Evolutionary conservation across 2,329 filamentous ascomycete species (phyloP), one percentile per base, ranked within the genome.

Genomic region (Balansia obtecta): DNA sequence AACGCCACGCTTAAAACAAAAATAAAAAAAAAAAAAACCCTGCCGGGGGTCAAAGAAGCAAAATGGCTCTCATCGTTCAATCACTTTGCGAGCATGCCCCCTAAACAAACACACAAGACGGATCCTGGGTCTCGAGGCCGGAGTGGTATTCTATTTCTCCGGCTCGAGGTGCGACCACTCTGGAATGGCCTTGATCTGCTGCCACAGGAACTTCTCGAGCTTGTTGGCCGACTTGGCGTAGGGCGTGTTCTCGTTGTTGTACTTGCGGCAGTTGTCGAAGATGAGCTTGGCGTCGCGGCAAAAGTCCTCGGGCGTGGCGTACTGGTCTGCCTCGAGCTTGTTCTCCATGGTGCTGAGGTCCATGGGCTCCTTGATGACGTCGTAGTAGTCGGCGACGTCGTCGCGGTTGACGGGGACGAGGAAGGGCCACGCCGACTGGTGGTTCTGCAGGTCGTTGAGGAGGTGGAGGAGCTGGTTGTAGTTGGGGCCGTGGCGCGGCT

Each of bases 291-390:
- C 87, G 64, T 98, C 93, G 55, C 77, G 80, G 69, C 91, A 83
- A 59, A 98, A 96, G 60, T 97, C 93, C 63, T 97, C 89, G 0
- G 93, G 91, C 0, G 82, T 89, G 15, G 82, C 79, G 63, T 98
- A 98, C 61, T 91, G 80, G 68, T 97, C 93, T 39, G 88, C 88
- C 43, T 52, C 50, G 46, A 96, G 84, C 68, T 95, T 95, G 58
- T 81, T 82, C 68, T 97, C 93, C 91, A 98, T 97, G 18, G 90
- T 96, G 45, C 80, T 84, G 45, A 96, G 74, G 63, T 96, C 93
- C 93, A 98, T 98, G 37, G 93, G 93, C 65, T 95, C 86, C 63
- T 90, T 90, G 72, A 98, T 98, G 54, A 97, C 90, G 53, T 95
- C 88, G 72, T 97, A 97, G 70, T 98, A 98, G 66, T 98, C 93